Percentiles rank a stretch among this genome's conserved stretches.
Conservation (phyloP, 179 eudicot genomes). For the Spinacia oleracea region DNA sequence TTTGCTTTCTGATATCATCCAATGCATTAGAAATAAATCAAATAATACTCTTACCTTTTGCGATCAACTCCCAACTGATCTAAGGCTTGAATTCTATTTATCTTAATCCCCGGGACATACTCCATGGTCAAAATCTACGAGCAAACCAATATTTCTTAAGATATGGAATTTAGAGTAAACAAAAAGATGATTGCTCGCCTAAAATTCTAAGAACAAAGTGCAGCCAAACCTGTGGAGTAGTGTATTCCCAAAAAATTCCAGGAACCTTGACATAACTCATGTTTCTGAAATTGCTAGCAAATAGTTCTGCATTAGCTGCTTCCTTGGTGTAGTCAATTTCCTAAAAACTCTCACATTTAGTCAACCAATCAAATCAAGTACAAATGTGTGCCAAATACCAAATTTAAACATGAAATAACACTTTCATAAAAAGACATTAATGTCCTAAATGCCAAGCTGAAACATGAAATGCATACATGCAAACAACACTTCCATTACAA, state of each 20-base stretch:
- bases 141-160: slow-evolving; percentile 28
- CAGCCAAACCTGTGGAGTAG: slow-evolving; percentile 84
- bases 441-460: background rate
- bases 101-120: slow-evolving; percentile 97
- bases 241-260: slow-evolving; percentile 79
- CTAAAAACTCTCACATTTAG: slow-evolving; percentile 36
- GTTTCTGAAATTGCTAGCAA: slow-evolving; percentile 76
- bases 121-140: slow-evolving; percentile 85
- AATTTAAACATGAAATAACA: slow-evolving; percentile 1
- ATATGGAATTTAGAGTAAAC: slow-evolving; percentile 24
- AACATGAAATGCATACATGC: slow-evolving; percentile 1
- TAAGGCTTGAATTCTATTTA: slow-evolving; percentile 84
- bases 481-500: background rate
- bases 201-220: slow-evolving; percentile 11
- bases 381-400: background rate
- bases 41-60: slow-evolving; percentile 46
- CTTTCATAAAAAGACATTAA: background rate
- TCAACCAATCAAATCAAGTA: background rate
- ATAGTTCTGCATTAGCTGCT: slow-evolving; percentile 92
- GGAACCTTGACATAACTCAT: slow-evolving; percentile 97
- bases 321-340: slow-evolving; percentile 96
- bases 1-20: background rate
- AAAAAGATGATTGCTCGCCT: background rate
- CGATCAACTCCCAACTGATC: slow-evolving; percentile 94
- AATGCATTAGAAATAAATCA: background rate